Conservation (phyloP, 2,329 filamentous ascomycete species). For the Sarocladium kiliense region DNA sequence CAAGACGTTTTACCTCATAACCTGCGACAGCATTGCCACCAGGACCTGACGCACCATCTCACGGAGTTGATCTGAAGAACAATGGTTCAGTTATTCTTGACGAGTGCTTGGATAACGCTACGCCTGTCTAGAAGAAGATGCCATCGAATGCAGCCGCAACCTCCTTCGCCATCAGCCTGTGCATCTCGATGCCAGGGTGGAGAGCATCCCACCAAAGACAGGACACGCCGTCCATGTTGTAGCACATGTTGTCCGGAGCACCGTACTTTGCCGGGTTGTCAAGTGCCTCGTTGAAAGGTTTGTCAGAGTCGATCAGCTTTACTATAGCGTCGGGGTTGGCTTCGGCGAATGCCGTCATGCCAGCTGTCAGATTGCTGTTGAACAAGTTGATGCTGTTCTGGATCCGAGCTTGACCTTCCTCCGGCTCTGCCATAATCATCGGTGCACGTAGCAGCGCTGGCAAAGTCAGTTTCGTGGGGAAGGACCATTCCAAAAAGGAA, state of each 20-base stretch:
- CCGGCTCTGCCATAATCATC: not conserved
- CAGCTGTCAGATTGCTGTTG: not conserved
- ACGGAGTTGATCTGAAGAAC: no score
- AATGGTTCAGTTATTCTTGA: no score
- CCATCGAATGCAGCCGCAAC: slow-evolving; percentile 15
- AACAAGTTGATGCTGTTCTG: not conserved
- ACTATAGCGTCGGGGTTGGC: not conserved
- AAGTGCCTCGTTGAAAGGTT: slow-evolving; percentile 31
- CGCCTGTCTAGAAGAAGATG: not conserved
- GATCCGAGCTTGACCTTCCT: not conserved
- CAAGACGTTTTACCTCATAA: no score
- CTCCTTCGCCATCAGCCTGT: slow-evolving; percentile 26
- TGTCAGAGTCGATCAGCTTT: slow-evolving; percentile 8
- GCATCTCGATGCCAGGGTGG: slow-evolving; percentile 29
- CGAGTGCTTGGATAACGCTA: no score
- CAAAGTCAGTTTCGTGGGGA: not conserved
- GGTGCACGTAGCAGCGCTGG: not conserved
- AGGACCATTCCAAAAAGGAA: not conserved
- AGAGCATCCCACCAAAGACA: slow-evolving; percentile 36
- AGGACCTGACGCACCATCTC: no score
- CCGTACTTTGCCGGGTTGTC: slow-evolving; percentile 32
- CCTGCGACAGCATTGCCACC: no score
- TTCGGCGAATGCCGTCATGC: not conserved
- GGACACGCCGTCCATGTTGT: slow-evolving; percentile 28
- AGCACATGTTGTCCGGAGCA: slow-evolving; percentile 30